Evolutionary conservation across 179 eudicot genomes (phyloP), one percentile per base, ranked within the genome.

Genomic region (Heliamphora pulchella): DNA sequence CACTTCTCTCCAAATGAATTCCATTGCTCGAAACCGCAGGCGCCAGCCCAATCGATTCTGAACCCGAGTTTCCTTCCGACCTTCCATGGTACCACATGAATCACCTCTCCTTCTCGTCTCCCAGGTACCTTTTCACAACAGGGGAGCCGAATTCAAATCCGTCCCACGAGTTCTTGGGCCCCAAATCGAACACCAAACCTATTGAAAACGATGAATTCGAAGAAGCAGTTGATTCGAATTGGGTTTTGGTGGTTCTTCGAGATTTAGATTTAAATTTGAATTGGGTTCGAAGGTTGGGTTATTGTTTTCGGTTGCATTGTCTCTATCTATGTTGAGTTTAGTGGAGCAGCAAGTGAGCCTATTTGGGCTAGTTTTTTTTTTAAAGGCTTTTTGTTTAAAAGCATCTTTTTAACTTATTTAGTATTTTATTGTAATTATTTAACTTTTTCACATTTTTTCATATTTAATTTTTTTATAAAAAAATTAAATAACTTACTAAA

Each of bases 21-120:
- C 98, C 98, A 76, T 94, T 94, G 83, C 93, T 89, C n/a, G 98
- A 93, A 85, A 90, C 88, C 31, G 0, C 31, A 31, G 0, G 31
- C 4, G 98, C 97, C 86, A 92, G 79, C 8, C 98, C 97, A 2
- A 89, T 84, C 0, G 89, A 85, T 61, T 88, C 91, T 46, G 75
- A 57, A 79, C 41, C 84, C 5, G 82, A 80, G 20, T 44, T 85
- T 39, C 81, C 86, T n/a, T 62, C 79, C 0, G 92, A 82, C 43
- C 85, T 83, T 71, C 97, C 98, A 73, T 88, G 82, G 84, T 92
- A 92, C 98, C 97, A 94, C 93, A 94, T 88, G 80, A 85, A 87
- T 97, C 98, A 94, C 74, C 98, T 91, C 77, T 94, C 95, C 74
- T 92, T 90, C 50, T 94, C 97, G 67, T 94, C 98, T 73, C 97